Conservation (phyloP, 2,329 filamentous ascomycete species). For the Nothomitra cinnamomea region DNA sequence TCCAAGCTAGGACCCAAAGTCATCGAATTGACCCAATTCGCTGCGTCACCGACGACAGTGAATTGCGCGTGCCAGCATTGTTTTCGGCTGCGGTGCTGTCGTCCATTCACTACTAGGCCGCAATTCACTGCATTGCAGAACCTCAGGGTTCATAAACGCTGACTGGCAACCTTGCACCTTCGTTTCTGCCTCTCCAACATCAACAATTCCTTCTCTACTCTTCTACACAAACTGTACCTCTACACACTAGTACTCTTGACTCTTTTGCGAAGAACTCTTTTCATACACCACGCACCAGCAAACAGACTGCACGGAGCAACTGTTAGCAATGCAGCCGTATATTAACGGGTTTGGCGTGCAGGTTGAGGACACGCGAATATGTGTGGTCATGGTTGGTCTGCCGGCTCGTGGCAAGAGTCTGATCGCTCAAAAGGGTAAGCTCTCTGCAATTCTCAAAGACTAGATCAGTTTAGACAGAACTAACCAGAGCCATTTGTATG, state of each 20-base stretch:
- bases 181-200: too few relatives aligned
- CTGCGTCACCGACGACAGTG: too few relatives aligned
- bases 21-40: too few relatives aligned
- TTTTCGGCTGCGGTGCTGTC: too few relatives aligned
- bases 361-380: slow-evolving; percentile 92
- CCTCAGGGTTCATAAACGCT: too few relatives aligned
- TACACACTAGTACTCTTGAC: not conserved
- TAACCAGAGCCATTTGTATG: not conserved
- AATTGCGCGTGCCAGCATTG: too few relatives aligned
- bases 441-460: not conserved
- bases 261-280: not conserved
- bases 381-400: slow-evolving; percentile 96
- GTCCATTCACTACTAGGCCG: too few relatives aligned
- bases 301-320: not conserved
- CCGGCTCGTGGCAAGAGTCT: slow-evolving; percentile 92
- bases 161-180: too few relatives aligned
- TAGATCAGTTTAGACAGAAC: not conserved
- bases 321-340: not conserved
- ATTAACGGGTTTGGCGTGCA: slow-evolving; percentile 49
- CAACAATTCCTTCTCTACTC: too few relatives aligned
- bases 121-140: too few relatives aligned
- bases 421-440: slow-evolving; percentile 86
- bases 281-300: not conserved
- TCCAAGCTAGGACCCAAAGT: too few relatives aligned
- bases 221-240: not conserved